phyloP scores from a whole-genome alignment of 257 asterid species.

The Hygrophila difformis region DNA sequence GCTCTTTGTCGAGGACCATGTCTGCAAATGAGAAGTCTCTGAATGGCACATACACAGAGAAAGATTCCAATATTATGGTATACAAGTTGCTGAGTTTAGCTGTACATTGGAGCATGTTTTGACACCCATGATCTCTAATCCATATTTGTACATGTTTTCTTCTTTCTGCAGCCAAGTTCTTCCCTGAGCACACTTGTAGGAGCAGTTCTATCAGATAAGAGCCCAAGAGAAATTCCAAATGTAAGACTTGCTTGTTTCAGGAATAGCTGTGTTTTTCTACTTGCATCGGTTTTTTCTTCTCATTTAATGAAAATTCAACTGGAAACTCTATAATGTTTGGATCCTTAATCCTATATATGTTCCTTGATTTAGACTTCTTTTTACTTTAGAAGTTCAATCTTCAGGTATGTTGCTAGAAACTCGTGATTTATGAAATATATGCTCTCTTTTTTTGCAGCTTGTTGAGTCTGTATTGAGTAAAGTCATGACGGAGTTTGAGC shows the following conservation, averaged over 20 bases:
- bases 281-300: constrained; percentile 2
- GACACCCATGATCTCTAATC: too few species aligned
- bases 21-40: constrained; percentile 44
- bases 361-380: not conserved
- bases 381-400: not conserved
- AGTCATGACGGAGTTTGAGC: constrained; percentile 84
- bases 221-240: constrained; percentile 87
- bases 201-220: constrained; percentile 66
- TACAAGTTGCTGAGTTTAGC: constrained; percentile 4
- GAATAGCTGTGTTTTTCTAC: constrained; percentile 10
- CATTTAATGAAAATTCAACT: too few species aligned
- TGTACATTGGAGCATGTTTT: too few species aligned
- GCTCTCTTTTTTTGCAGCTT: constrained; percentile 47
- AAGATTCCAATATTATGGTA: constrained; percentile 49
- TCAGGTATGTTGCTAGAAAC: constrained; percentile 10
- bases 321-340: not conserved
- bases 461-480: constrained; percentile 80
- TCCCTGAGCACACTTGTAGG: constrained; percentile 76
- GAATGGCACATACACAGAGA: constrained; percentile 29
- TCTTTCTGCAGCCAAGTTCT: constrained; percentile 55
- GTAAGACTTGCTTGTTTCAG: constrained; percentile 27
- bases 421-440: constrained; percentile 13
- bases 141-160: not conserved
- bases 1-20: constrained; percentile 47
- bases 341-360: not conserved